Conservation (phyloP, 805 yeast genomes). For the Tetrapisispora phaffii region DNA sequence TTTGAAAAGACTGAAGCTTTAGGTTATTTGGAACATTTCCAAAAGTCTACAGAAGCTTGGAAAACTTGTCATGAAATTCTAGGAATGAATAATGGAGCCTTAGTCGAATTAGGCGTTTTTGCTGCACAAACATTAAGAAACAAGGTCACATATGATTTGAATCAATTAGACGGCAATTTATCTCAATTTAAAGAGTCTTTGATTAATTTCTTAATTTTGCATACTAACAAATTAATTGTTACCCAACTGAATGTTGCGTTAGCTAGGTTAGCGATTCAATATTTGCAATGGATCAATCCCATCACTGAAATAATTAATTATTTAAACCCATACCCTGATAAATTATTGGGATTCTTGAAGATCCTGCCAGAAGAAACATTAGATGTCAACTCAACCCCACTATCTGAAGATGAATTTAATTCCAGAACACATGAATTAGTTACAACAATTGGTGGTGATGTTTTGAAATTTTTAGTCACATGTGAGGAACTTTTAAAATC, state of each 20-base stretch:
- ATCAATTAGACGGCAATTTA: slow-evolving; percentile 54
- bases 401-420: slow-evolving; percentile 73
- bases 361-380: slow-evolving; percentile 86
- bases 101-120: slow-evolving; percentile 61
- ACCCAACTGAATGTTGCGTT: slow-evolving; percentile 77
- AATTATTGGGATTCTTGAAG: slow-evolving; percentile 66
- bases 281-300: slow-evolving; percentile 60
- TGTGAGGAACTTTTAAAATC: slow-evolving; percentile 24
- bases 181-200: slow-evolving; percentile 58
- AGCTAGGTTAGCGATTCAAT: slow-evolving; percentile 75
- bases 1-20: slow-evolving; percentile 36
- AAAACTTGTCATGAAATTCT: slow-evolving; percentile 49
- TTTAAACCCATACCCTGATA: slow-evolving; percentile 33
- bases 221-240: slow-evolving; percentile 52
- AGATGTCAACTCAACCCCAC: slow-evolving; percentile 64
- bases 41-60: slow-evolving; percentile 82
- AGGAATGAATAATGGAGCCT: slow-evolving; percentile 19
- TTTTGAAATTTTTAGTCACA: slow-evolving; percentile 51
- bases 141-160: slow-evolving; percentile 72
- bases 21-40: slow-evolving; percentile 65
- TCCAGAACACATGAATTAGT: slow-evolving; percentile 55
- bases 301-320: slow-evolving; percentile 52
- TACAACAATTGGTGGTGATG: slow-evolving; percentile 54
- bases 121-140: slow-evolving; percentile 87
- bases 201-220: slow-evolving; percentile 44